phyloP scores from a whole-genome alignment of 169 alveolate genomes.

The Eimeria maxima region DNA sequence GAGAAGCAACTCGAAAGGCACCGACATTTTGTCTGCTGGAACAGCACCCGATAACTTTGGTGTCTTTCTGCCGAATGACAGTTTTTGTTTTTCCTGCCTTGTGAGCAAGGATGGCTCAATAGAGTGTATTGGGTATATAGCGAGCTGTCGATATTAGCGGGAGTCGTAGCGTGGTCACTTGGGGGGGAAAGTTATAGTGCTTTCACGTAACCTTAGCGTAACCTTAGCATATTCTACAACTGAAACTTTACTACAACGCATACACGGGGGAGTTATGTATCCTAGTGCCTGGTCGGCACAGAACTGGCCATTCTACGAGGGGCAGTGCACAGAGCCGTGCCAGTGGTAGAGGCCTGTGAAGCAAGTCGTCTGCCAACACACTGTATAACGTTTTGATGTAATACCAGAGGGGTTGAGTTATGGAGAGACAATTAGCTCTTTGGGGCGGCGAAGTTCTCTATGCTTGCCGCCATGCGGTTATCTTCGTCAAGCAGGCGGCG shows the following conservation, averaged over 20 bases:
- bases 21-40: neutral
- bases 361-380: neutral
- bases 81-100: neutral
- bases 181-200: too few relatives aligned
- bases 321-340: neutral
- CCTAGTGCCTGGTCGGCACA: neutral
- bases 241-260: neutral
- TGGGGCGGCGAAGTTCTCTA: neutral
- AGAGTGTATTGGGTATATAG: neutral
- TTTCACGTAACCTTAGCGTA: too few relatives aligned
- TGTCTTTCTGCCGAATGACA: neutral
- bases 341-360: neutral
- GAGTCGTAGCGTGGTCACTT: neutral
- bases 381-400: neutral
- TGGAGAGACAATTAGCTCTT: neutral
- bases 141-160: neutral
- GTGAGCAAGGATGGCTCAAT: neutral
- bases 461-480: neutral
- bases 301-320: neutral
- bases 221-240: neutral
- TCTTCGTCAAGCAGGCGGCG: neutral
- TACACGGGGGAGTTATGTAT: neutral
- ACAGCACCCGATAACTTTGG: neutral
- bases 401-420: neutral
- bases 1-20: too few relatives aligned